These are phyloP conservation scores for Fusarium oxysporum DNA, from an alignment of 2,329 filamentous ascomycete species.

Conservation along the genomic window DNA sequence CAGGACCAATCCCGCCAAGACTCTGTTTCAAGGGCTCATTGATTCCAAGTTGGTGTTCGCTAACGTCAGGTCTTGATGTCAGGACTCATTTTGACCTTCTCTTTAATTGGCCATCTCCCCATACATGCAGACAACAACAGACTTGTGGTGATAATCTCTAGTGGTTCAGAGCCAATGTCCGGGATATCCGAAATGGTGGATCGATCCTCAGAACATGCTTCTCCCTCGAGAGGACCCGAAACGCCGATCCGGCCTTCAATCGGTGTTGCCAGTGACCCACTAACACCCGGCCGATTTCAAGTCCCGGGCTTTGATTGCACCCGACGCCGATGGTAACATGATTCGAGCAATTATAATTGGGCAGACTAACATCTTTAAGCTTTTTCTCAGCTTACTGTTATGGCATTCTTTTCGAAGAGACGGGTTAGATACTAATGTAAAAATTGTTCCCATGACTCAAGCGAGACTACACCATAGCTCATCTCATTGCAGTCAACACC, in stretches of 20 bases:
- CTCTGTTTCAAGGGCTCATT: slow-evolving; percentile 17
- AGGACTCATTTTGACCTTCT: slow-evolving; percentile 8
- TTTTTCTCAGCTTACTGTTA: not conserved
- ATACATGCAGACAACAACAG: not conserved
- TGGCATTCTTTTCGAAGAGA: not conserved
- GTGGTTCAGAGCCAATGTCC: slow-evolving; percentile 11
- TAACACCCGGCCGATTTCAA: slow-evolving; percentile 22
- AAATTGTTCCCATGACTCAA: slow-evolving; percentile 11
- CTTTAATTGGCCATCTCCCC: slow-evolving; percentile 8
- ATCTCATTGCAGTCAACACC: slow-evolving; percentile 12
- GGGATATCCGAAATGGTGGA: slow-evolving; percentile 35
- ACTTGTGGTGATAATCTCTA: not conserved
- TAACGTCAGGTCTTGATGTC: slow-evolving; percentile 24
- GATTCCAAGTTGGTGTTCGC: slow-evolving; percentile 20
- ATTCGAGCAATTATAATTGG: slow-evolving; percentile 8
- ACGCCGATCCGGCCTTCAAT: slow-evolving; percentile 32
- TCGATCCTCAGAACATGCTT: slow-evolving; percentile 23
- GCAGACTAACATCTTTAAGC: not conserved
- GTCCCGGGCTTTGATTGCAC: slow-evolving; percentile 6
- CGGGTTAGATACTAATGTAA: not conserved
- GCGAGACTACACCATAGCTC: not conserved
- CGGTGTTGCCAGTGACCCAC: slow-evolving; percentile 20
- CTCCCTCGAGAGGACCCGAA: slow-evolving; percentile 20
- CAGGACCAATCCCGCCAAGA: slow-evolving; percentile 19
- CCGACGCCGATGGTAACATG: slow-evolving; percentile 20